phyloP scores from a whole-genome alignment of 1,284 basidiomycete species.

The Ganoderma resinaceum region DNA sequence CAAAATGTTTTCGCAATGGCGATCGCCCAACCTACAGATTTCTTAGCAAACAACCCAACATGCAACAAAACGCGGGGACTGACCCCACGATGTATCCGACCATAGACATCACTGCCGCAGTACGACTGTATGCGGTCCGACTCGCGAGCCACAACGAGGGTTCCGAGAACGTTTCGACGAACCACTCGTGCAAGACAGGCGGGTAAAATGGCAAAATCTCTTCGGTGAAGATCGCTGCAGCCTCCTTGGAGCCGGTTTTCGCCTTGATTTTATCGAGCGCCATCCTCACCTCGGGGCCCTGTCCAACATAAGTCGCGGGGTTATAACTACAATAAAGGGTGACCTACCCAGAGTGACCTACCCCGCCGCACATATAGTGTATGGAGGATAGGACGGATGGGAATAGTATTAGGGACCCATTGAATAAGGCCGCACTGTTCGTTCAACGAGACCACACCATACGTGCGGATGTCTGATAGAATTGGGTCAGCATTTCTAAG shows the following conservation, averaged over 20 bases:
- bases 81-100: constrained; percentile 97
- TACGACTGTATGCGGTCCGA: constrained; percentile 87
- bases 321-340: constrained; percentile 11
- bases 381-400: constrained; percentile 82
- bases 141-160: constrained; percentile 94
- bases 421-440: constrained; percentile 98
- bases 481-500: constrained; percentile 6
- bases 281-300: constrained; percentile 57
- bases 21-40: constrained; percentile 84
- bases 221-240: constrained; percentile 65
- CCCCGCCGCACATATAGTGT: constrained; percentile 76
- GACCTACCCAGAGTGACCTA: constrained; percentile 69
- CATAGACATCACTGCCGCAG: constrained; percentile 98
- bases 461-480: constrained; percentile 87
- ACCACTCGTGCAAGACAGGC: constrained; percentile 97
- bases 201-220: constrained; percentile 74
- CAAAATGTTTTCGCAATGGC: constrained; percentile 97
- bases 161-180: constrained; percentile 96
- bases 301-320: constrained; percentile 24
- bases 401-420: constrained; percentile 97
- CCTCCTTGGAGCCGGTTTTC: constrained; percentile 51
- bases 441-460: constrained; percentile 95
- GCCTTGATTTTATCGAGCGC: constrained; percentile 66
- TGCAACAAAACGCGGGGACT: constrained; percentile 34
- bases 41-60: not conserved